Conservation (phyloP, 1,139 yeast genomes). For the Scheffersomyces stambukii region DNA sequence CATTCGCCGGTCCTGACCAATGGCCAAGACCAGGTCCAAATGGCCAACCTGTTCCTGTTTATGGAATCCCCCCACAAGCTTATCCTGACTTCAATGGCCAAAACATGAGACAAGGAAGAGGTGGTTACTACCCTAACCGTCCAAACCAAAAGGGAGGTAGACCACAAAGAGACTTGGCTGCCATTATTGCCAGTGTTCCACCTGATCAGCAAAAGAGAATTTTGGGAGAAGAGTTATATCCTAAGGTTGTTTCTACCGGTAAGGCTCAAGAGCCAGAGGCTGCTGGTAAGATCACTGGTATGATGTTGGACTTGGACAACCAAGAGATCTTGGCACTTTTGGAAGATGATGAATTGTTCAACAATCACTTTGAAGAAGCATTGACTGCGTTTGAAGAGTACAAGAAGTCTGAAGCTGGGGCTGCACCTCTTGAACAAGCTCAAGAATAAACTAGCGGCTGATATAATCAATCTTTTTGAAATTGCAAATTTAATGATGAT, state of each 20-base stretch:
- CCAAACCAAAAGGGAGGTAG: slow-evolving; percentile 31
- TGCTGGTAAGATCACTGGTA: slow-evolving; percentile 98
- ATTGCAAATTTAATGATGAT: too few relatives aligned
- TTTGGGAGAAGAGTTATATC: slow-evolving; percentile 96
- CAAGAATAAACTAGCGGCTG: slow-evolving; percentile 9
- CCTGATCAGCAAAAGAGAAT: slow-evolving; percentile 94
- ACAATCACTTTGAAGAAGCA: slow-evolving; percentile 93
- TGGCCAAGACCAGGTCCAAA: slow-evolving; percentile 74
- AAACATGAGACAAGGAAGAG: slow-evolving; percentile 20
- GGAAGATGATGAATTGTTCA: slow-evolving; percentile 86
- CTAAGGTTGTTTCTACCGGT: slow-evolving; percentile 88
- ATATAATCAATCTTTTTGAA: slow-evolving; percentile 1
- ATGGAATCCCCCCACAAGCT: slow-evolving; percentile 70
- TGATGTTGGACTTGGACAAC: slow-evolving; percentile 95
- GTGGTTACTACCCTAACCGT: slow-evolving; percentile 46
- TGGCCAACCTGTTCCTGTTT: slow-evolving; percentile 76
- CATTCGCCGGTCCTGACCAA: slow-evolving; percentile 53
- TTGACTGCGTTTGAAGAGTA: slow-evolving; percentile 87
- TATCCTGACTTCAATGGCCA: slow-evolving; percentile 40
- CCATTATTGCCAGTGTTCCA: slow-evolving; percentile 60
- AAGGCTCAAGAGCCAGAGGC: slow-evolving; percentile 86
- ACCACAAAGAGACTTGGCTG: slow-evolving; percentile 46
- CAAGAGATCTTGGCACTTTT: slow-evolving; percentile 84
- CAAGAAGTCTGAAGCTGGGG: slow-evolving; percentile 40
- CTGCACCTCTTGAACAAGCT: slow-evolving; percentile 19